These are phyloP conservation scores for Penicillium daleae DNA, from an alignment of 495 filamentous ascomycete genomes.

Conservation along the genomic window DNA sequence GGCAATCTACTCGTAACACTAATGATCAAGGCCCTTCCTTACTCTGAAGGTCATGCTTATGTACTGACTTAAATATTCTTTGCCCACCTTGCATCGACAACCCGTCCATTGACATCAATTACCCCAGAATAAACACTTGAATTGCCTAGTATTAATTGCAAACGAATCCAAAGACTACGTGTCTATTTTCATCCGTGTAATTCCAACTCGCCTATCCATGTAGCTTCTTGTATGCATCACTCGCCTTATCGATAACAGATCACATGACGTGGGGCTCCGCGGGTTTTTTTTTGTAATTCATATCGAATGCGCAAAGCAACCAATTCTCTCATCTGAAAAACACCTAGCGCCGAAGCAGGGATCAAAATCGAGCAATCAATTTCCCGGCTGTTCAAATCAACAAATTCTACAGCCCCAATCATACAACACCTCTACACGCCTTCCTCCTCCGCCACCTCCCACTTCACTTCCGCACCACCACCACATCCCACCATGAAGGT, in stretches of 20 bases:
- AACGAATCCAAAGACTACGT: not conserved
- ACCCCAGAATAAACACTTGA: not conserved
- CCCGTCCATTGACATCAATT: not conserved
- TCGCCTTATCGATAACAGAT: slow-evolving; percentile 20
- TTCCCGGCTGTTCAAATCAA: not conserved
- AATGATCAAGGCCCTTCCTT: too few relatives aligned
- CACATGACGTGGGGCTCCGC: slow-evolving; percentile 17
- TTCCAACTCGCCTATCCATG: too few relatives aligned
- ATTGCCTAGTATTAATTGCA: not conserved
- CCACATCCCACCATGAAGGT: slow-evolving; percentile 86
- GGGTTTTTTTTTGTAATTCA: slow-evolving; percentile 9
- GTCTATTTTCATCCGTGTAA: not conserved
- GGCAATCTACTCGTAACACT: not conserved
- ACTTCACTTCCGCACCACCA: not conserved
- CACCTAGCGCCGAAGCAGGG: not conserved
- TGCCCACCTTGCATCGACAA: not conserved
- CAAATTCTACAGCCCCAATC: not conserved
- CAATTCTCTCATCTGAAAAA: not conserved
- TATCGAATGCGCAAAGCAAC: not conserved
- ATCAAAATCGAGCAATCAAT: too few relatives aligned
- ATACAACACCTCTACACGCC: not conserved
- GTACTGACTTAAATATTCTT: not conserved
- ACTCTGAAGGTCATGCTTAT: not conserved
- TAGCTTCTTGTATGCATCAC: not conserved
- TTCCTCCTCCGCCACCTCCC: not conserved